A percentile compares a stretch with the other conserved stretches of the same genome.
Conservation (phyloP, 2,329 filamentous ascomycete species). For the Aspergillus sp. region DNA sequence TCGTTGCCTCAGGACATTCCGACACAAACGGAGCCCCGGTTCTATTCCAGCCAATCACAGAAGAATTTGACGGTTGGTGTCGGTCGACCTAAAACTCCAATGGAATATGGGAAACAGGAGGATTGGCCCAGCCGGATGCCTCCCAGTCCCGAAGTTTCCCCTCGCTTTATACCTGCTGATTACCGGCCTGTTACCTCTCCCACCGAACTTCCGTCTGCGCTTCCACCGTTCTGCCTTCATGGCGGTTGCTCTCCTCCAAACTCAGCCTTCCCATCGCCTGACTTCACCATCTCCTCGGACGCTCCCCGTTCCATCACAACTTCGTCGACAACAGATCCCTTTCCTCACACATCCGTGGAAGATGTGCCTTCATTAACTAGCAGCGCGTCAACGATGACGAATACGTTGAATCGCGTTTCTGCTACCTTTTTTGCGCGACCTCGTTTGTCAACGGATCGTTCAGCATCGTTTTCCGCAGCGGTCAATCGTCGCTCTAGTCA, state of each 20-base stretch:
- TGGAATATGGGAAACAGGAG: slow-evolving; percentile 39
- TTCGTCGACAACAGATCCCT: slow-evolving; percentile 47
- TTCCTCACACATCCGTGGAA: slow-evolving; percentile 50
- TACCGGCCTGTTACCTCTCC: slow-evolving; percentile 50
- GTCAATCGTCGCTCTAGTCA: slow-evolving; percentile 45
- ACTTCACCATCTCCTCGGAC: slow-evolving; percentile 47
- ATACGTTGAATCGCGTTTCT: slow-evolving; percentile 49
- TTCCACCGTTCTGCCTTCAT: slow-evolving; percentile 47
- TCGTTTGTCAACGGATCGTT: slow-evolving; percentile 49
- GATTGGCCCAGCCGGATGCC: slow-evolving; percentile 30
- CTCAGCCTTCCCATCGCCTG: slow-evolving; percentile 52
- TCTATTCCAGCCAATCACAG: slow-evolving; percentile 20
- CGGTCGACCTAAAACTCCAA: slow-evolving; percentile 29
- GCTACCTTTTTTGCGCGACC: slow-evolving; percentile 47
- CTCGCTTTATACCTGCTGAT: slow-evolving; percentile 41
- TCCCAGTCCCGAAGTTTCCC: slow-evolving; percentile 43
- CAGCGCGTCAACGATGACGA: slow-evolving; percentile 53
- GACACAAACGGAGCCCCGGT: slow-evolving; percentile 8
- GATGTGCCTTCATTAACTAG: slow-evolving; percentile 57
- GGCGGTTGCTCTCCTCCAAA: slow-evolving; percentile 43
- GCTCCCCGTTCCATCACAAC: slow-evolving; percentile 47
- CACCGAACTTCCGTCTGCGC: slow-evolving; percentile 42
- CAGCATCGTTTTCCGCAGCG: slow-evolving; percentile 49
- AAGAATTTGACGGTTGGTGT: slow-evolving; percentile 29
- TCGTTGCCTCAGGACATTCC: slow-evolving; percentile 8